These are phyloP conservation scores for Suillus luteus DNA, from an alignment of 768 basidiomycete species.

Conservation along the genomic window DNA sequence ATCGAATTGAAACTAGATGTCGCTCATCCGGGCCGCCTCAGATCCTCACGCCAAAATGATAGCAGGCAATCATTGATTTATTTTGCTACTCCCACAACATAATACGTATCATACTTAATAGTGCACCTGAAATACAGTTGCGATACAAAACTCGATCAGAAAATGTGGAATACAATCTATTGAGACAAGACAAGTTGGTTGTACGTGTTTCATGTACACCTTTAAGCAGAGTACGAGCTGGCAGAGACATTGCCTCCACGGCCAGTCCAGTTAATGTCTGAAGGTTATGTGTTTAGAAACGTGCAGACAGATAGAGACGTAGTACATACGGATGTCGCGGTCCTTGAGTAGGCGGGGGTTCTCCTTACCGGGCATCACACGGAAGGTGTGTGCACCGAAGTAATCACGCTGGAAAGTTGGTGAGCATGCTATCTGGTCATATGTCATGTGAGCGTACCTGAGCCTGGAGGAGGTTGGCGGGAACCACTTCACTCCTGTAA, in stretches of 20 bases:
- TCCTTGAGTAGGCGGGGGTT: slow-evolving; percentile 77
- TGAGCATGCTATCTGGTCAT: slow-evolving; percentile 12
- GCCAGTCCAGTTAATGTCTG: slow-evolving; percentile 99
- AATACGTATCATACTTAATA: slow-evolving; percentile 18
- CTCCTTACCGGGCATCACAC: slow-evolving; percentile 89
- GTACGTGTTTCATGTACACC: slow-evolving; percentile 6
- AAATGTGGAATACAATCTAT: slow-evolving; percentile 22
- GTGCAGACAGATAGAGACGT: slow-evolving; percentile 1
- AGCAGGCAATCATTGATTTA: slow-evolving; percentile 13
- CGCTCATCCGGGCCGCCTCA: not conserved
- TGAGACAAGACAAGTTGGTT: slow-evolving; percentile 11
- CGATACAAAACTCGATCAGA: slow-evolving; percentile 7
- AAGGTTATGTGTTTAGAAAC: slow-evolving; percentile 9
- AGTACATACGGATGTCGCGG: slow-evolving; percentile 82
- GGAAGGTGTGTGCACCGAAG: slow-evolving; percentile 99
- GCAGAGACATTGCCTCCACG: slow-evolving; percentile 95
- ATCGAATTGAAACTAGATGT: not conserved
- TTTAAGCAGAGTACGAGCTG: slow-evolving; percentile 74
- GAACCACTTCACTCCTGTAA: slow-evolving; percentile 92
- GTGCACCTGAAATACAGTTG: slow-evolving; percentile 18
- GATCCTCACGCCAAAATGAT: not conserved
- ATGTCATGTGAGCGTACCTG: slow-evolving; percentile 52
- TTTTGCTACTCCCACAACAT: slow-evolving; percentile 19
- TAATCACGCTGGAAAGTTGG: slow-evolving; percentile 77
- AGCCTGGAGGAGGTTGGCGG: slow-evolving; percentile 93